phyloP scores from a whole-genome alignment of 805 yeast species.

The Clavispora carvajalis region DNA sequence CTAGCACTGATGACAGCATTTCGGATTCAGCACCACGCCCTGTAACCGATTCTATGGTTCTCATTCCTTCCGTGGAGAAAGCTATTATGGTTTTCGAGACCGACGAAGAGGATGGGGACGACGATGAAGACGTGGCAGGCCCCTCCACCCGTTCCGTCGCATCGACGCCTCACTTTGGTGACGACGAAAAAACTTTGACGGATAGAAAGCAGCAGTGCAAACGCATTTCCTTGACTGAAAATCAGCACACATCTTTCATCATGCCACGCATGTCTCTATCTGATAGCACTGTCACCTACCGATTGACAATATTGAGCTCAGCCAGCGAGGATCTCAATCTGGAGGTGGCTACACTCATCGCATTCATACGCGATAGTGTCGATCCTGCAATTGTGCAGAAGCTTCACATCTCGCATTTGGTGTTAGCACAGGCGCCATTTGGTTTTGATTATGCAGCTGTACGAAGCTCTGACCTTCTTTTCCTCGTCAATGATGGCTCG shows the following conservation, averaged over 20 bases:
- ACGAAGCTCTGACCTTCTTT: constrained; percentile 23
- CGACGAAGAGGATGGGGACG: constrained; percentile 32
- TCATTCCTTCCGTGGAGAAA: constrained; percentile 17
- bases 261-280: constrained; percentile 34
- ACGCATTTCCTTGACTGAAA: not conserved
- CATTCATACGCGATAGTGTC: constrained; percentile 8
- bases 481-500: constrained; percentile 38
- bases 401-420: constrained; percentile 7
- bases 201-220: not conserved
- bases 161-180: not conserved
- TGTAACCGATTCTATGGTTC: constrained; percentile 15
- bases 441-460: constrained; percentile 15
- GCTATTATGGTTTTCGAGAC: constrained; percentile 37
- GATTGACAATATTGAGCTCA: constrained; percentile 22
- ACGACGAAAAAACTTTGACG: constrained; percentile 7
- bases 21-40: constrained; percentile 1
- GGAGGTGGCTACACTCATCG: constrained; percentile 19
- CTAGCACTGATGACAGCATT: constrained; percentile 20
- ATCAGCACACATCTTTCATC: constrained; percentile 20
- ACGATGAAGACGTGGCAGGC: constrained; percentile 1
- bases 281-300: constrained; percentile 12
- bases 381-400: not conserved
- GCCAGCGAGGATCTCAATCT: constrained; percentile 7
- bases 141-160: not conserved
- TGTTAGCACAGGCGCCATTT: constrained; percentile 5